Conservation (phyloP, 768 basidiomycete species). For the Termitomyces sp. region DNA sequence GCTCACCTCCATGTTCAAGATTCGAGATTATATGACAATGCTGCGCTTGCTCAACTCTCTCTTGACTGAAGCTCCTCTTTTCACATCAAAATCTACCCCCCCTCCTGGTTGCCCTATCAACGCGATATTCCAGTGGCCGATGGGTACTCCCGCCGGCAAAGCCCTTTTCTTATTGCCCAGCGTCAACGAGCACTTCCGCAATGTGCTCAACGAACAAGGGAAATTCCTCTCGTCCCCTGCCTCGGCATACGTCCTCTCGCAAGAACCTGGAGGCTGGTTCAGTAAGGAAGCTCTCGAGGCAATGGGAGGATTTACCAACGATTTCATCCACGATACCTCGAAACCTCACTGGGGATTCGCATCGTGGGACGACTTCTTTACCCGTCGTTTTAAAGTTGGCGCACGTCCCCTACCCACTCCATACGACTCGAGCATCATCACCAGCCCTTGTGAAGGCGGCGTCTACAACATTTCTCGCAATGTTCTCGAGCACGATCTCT, state of each 20-base stretch:
- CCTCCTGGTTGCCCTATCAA: constrained; percentile 46
- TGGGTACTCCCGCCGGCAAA: constrained; percentile 30
- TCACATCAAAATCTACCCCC: constrained; percentile 29
- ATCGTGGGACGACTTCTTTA: too few relatives aligned
- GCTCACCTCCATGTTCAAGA: too few relatives aligned
- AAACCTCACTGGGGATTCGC: constrained; percentile 6
- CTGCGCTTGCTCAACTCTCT: too few relatives aligned
- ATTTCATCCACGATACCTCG: too few relatives aligned
- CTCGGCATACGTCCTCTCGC: too few relatives aligned
- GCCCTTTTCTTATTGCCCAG: constrained; percentile 34
- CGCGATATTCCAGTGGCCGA: constrained; percentile 37
- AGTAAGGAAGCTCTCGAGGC: constrained; percentile 13
- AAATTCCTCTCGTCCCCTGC: constrained; percentile 39
- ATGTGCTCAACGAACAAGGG: constrained; percentile 48
- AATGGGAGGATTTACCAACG: too few relatives aligned
- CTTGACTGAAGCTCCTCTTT: constrained; percentile 38
- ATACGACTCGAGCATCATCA: constrained; percentile 13
- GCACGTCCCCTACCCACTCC: constrained; percentile 31
- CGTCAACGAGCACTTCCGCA: constrained; percentile 46
- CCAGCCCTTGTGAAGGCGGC: constrained; percentile 48
- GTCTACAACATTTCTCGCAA: constrained; percentile 38
- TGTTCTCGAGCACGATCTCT: too few relatives aligned
- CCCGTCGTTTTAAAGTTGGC: constrained; percentile 28
- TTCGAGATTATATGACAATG: too few relatives aligned
- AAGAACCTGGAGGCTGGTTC: constrained; percentile 45